phyloP scores from a whole-genome alignment of 208 protist genomes.

The Trypanosoma theileri region DNA sequence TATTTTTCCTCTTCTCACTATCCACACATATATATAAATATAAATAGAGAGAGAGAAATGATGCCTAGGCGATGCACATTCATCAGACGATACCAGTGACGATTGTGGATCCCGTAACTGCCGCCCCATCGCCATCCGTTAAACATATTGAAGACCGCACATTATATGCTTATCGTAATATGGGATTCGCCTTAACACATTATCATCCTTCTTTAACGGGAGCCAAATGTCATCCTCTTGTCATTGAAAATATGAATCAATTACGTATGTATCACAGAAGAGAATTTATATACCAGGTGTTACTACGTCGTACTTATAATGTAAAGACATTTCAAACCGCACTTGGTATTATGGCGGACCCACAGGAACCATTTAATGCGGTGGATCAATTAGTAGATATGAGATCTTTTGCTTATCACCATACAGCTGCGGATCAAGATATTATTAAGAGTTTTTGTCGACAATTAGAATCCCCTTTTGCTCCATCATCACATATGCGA shows the following conservation, averaged over 20 bases:
- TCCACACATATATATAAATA: background rate
- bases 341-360: conserved; percentile 19
- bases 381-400: conserved; percentile 15
- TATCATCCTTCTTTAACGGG: conserved; percentile 10
- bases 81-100: conserved; percentile 24
- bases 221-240: conserved; percentile 6
- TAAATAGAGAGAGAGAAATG: background rate
- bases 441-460: conserved; percentile 18
- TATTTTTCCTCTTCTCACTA: background rate
- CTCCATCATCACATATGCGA: conserved; percentile 13
- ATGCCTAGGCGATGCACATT: conserved; percentile 19
- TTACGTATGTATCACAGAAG: conserved; percentile 18
- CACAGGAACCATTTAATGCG: conserved; percentile 13
- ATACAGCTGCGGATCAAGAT: conserved; percentile 18
- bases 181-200: conserved; percentile 26
- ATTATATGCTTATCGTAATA: conserved; percentile 25
- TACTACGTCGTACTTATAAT: conserved; percentile 25
- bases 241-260: conserved; percentile 25
- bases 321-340: conserved; percentile 24
- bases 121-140: background rate
- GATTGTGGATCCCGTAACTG: conserved; percentile 15
- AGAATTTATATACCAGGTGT: conserved; percentile 12
- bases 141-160: conserved; percentile 25
- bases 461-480: conserved; percentile 13
- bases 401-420: conserved; percentile 6